phyloP scores from a whole-genome alignment of 176 grass and related monocot genomes.

The Saccharum officinarum region DNA sequence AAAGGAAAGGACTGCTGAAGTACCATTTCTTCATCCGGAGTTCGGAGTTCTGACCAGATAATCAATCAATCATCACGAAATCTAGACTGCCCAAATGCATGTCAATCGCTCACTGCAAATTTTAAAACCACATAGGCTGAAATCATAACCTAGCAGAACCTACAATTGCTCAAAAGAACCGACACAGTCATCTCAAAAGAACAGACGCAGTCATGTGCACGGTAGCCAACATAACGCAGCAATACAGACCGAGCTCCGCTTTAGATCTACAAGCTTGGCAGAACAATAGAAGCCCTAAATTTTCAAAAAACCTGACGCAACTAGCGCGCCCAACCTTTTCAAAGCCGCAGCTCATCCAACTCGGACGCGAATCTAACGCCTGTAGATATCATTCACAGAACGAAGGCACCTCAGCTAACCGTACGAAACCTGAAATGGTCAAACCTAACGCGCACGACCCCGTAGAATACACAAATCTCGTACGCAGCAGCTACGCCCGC shows the following conservation, averaged over 20 bases:
- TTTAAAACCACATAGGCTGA: not conserved
- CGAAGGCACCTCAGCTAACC: not conserved
- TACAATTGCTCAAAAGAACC: not conserved
- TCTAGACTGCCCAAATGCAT: not conserved
- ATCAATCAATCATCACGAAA: not conserved
- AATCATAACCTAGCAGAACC: not conserved
- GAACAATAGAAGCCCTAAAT: not conserved
- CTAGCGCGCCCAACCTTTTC: not conserved
- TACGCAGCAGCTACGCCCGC: not conserved
- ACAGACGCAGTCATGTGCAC: not conserved
- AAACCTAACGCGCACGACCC: not conserved
- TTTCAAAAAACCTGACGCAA: not conserved
- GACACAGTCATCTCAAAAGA: not conserved
- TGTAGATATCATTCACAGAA: not conserved
- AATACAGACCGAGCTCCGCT: not conserved
- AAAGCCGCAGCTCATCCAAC: not conserved
- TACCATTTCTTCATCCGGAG: not conserved
- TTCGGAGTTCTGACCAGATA: not conserved
- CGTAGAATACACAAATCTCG: not conserved
- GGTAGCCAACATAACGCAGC: not conserved
- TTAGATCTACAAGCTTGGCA: conserved; percentile 15
- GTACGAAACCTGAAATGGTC: not conserved
- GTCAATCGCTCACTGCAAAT: not conserved
- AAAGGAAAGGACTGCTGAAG: not conserved
- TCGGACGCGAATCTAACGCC: not conserved